Conservation (phyloP, 441 rosid species). For the Jatropha multifida region DNA sequence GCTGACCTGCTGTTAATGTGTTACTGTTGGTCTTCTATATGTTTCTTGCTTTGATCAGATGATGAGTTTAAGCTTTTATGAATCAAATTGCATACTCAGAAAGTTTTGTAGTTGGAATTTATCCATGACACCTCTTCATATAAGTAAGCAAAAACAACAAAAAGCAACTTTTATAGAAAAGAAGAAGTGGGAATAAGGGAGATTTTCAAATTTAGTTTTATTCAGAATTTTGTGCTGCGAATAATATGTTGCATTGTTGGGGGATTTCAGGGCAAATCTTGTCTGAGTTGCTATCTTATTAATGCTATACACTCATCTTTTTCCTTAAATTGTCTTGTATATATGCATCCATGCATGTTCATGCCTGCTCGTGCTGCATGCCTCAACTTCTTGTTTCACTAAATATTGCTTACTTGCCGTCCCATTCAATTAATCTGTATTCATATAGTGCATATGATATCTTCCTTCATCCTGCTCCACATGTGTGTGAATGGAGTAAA, state of each 20-base stretch:
- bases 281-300: slow-evolving; percentile 1
- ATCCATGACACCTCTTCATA: neutral
- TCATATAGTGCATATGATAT: neutral
- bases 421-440: neutral
- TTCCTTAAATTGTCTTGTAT: neutral
- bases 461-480: neutral
- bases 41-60: neutral
- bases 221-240: neutral
- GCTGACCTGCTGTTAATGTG: neutral
- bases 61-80: neutral
- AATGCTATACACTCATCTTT: neutral
- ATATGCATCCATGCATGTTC: neutral
- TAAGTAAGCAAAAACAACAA: neutral
- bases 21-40: neutral
- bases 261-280: slow-evolving; percentile 2
- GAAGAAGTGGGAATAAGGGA: neutral
- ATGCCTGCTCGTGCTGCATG: neutral
- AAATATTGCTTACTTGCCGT: neutral
- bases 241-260: neutral
- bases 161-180: neutral
- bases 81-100: neutral
- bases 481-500: neutral
- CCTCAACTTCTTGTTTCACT: neutral
- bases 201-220: neutral
- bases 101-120: neutral